phyloP scores from a whole-genome alignment of 768 basidiomycete species.

The Pleurotus tuber-regium region DNA sequence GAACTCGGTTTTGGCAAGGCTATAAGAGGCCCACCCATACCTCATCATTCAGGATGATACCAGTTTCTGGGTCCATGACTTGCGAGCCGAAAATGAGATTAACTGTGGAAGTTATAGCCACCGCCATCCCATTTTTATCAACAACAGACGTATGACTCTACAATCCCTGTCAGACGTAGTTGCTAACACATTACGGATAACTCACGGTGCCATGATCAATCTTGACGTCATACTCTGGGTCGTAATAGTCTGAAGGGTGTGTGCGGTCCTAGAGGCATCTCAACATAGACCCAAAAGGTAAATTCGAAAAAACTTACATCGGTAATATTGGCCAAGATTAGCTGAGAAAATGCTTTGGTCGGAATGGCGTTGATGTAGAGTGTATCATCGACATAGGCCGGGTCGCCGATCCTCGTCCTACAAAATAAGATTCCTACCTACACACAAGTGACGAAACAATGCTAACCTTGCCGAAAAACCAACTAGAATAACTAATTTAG shows the following conservation, averaged over 20 bases:
- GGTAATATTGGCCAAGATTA: conserved; percentile 67
- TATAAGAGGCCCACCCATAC: conserved; percentile 29
- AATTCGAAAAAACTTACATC: conserved; percentile 53
- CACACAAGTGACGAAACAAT: not conserved
- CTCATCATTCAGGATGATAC: conserved; percentile 89
- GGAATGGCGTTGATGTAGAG: conserved; percentile 60
- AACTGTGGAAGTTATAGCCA: conserved; percentile 83
- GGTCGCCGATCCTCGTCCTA: conserved; percentile 85
- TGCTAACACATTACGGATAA: not conserved
- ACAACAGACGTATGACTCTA: conserved; percentile 85
- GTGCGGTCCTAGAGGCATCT: conserved; percentile 60
- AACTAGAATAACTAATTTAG: conserved; percentile 13
- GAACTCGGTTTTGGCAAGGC: not conserved
- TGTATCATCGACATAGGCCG: conserved; percentile 57
- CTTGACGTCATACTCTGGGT: conserved; percentile 74
- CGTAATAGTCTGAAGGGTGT: conserved; percentile 80
- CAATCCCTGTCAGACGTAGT: not conserved
- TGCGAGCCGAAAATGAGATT: conserved; percentile 89
- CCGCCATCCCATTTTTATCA: conserved; percentile 85
- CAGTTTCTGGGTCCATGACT: conserved; percentile 84
- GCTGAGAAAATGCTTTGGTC: conserved; percentile 64
- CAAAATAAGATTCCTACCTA: not conserved
- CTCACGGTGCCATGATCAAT: conserved; percentile 87
- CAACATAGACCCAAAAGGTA: not conserved
- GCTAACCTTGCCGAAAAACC: conserved; percentile 48